Base-by-base conservation (phyloP, 1,284 basidiomycete genomes). In the Fomes fomentarius region DNA sequence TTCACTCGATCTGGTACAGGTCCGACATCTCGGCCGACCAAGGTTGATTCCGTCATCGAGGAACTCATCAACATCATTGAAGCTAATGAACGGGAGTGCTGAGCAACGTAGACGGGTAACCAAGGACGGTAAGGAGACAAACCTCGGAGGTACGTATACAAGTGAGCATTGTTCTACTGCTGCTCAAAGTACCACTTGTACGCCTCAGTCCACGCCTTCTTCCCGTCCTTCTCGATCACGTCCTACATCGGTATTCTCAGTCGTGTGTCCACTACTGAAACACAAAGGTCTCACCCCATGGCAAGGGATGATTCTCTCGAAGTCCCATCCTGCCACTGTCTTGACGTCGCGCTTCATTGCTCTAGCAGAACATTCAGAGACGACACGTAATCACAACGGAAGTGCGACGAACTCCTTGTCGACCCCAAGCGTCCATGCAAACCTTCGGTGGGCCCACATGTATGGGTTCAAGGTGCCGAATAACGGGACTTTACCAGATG, bases 251-350 rank as follows among this genome's bases (percentile, higher is more conserved):
- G n/a, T n/a, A 45, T 31, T 25, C n/a, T 54, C 28, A 47, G 56
- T 33, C 24, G 30, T 43, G 17, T n/a, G n/a, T n/a, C n/a, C n/a
- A n/a, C n/a, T n/a, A n/a, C 43, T 30, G 50, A 12, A 34, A 19
- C 12, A 45, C 43, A 31, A 43, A 31, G 44, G 41, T 71, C 83
- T 64, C 67, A 90, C 88, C n/a, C 91, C 96, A 70, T 98, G 96
- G 66, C 94, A 96, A 43, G 93, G 93, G 54, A 98, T 94, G 66
- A 98, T 90, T 41, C 91, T 78, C 26, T 91, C 83, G 69, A 94
- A 96, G 64, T 96, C 87, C 94, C 94, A 96, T 2, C 73, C 79
- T 1, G 84, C 79, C 2, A 96, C 91, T 1, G 78, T 85, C 62
- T 79, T 82, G 2, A 82, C 87, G 63, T 93, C 85, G 25, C 82